Evolutionary conservation across 106 monocot genomes (phyloP).

Genomic region (Dioscorea zingiberensis): DNA sequence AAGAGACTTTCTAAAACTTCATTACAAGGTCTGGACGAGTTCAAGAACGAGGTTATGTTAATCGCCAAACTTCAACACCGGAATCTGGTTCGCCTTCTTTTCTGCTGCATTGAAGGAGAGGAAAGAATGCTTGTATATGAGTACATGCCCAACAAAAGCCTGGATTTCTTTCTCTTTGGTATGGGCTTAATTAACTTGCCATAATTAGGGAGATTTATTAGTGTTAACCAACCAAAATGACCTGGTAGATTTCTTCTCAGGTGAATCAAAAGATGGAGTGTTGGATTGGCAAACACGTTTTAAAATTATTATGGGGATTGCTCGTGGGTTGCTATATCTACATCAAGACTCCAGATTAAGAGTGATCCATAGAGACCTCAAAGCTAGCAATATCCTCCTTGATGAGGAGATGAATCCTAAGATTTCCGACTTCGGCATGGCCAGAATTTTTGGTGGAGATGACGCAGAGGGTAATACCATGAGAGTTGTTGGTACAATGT

Average conservation of each 20-base stretch:
- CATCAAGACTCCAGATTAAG: slow-evolving; percentile 13
- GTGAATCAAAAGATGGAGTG: not conserved
- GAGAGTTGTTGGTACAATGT: slow-evolving; percentile 19
- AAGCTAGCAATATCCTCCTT: slow-evolving; percentile 15
- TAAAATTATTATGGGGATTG: slow-evolving; percentile 13
- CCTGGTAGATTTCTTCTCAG: not conserved
- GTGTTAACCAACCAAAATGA: not conserved
- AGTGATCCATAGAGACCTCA: slow-evolving; percentile 20
- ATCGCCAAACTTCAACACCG: slow-evolving; percentile 5
- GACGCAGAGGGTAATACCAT: not conserved
- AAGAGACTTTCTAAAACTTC: not conserved
- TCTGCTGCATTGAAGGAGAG: slow-evolving; percentile 1
- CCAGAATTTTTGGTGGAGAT: slow-evolving; percentile 19
- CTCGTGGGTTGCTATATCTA: slow-evolving; percentile 16
- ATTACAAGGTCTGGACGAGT: not conserved
- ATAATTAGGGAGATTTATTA: not conserved
- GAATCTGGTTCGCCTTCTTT: not conserved
- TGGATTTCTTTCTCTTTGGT: not conserved
- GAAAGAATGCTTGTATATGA: not conserved
- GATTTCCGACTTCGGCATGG: slow-evolving; percentile 17
- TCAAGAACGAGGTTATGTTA: slow-evolving; percentile 1
- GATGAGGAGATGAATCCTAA: slow-evolving; percentile 14
- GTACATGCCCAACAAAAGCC: slow-evolving; percentile 1
- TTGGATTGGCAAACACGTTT: slow-evolving; percentile 3
- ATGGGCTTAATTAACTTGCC: not conserved